A percentile compares a stretch with the other conserved stretches of the same genome.
These are phyloP conservation scores for Taphrina communis DNA, from an alignment of 1,139 yeast genomes.

Conservation along the genomic window DNA sequence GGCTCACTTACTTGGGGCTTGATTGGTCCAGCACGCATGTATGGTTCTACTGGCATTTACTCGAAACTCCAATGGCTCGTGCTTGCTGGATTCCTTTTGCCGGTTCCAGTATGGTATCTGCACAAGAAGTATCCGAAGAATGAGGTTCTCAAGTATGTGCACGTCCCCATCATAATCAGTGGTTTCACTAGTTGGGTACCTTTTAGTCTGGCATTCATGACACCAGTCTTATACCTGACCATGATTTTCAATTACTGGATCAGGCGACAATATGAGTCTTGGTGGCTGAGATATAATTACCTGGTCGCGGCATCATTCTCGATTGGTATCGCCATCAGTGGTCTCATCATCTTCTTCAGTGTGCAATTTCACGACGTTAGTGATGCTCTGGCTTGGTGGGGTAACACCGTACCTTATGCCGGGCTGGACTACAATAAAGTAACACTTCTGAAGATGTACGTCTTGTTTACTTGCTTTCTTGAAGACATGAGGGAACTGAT, in stretches of 20 bases:
- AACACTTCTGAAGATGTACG: constrained; percentile 9
- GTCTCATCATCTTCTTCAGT: constrained; percentile 56
- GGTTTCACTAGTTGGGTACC: constrained; percentile 62
- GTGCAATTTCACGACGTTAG: constrained; percentile 54
- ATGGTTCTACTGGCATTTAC: constrained; percentile 46
- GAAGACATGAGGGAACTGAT: not conserved
- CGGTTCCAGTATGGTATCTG: constrained; percentile 54
- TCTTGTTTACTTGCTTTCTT: too few species aligned
- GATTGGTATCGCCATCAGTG: constrained; percentile 58
- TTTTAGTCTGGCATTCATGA: constrained; percentile 51
- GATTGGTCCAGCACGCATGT: constrained; percentile 63
- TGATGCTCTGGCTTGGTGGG: constrained; percentile 59
- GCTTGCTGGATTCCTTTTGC: constrained; percentile 60
- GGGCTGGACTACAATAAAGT: constrained; percentile 6
- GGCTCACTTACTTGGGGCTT: constrained; percentile 56
- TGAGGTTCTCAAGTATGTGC: constrained; percentile 53
- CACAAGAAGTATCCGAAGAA: constrained; percentile 33
- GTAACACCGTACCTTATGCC: constrained; percentile 52
- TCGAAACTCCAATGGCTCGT: constrained; percentile 54
- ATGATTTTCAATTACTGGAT: constrained; percentile 60
- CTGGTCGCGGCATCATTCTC: constrained; percentile 59
- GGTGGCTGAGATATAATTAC: constrained; percentile 58
- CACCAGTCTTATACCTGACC: constrained; percentile 55
- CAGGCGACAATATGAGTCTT: constrained; percentile 59
- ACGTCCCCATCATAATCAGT: constrained; percentile 61